A percentile compares a stretch with the other conserved stretches of the same genome.
These are phyloP conservation scores for Colletotrichum zoysiae DNA, from an alignment of 2,329 filamentous ascomycete genomes.

Conservation along the genomic window DNA sequence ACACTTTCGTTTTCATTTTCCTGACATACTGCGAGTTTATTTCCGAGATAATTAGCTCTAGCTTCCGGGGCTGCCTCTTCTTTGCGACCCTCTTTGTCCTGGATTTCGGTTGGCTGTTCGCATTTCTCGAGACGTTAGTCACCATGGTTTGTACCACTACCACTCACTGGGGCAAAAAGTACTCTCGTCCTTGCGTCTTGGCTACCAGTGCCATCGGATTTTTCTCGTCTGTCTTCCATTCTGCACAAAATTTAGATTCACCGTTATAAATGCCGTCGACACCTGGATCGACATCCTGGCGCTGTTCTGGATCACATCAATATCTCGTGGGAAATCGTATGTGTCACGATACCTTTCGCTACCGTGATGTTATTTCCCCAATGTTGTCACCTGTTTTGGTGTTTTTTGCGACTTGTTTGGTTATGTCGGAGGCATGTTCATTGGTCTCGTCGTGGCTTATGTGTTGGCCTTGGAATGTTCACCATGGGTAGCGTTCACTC, in stretches of 20 bases:
- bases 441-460: conserved; percentile 63
- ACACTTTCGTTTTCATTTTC: conserved; percentile 67
- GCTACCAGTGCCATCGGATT: conserved; percentile 59
- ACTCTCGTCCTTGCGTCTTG: conserved; percentile 57
- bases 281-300: conserved; percentile 65
- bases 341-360: conserved; percentile 62
- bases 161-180: conserved; percentile 54
- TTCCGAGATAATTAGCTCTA: conserved; percentile 66
- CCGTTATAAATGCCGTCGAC: conserved; percentile 64
- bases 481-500: conserved; percentile 53
- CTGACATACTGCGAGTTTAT: conserved; percentile 65
- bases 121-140: conserved; percentile 64
- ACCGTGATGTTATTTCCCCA: conserved; percentile 60
- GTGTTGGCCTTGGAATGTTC: conserved; percentile 63
- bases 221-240: conserved; percentile 65
- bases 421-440: conserved; percentile 61
- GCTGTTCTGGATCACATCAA: conserved; percentile 58
- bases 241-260: conserved; percentile 67
- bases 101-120: conserved; percentile 66
- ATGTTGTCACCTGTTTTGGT: conserved; percentile 56
- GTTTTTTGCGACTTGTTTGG: conserved; percentile 57
- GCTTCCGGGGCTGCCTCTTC: conserved; percentile 66
- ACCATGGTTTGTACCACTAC: conserved; percentile 65
- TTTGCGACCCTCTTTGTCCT: conserved; percentile 67
- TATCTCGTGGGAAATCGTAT: conserved; percentile 62